A percentile compares a stretch with the other conserved stretches of the same genome.
phyloP scores from a whole-genome alignment of 2,329 filamentous ascomycete species.

The Stromatinia cepivora region DNA sequence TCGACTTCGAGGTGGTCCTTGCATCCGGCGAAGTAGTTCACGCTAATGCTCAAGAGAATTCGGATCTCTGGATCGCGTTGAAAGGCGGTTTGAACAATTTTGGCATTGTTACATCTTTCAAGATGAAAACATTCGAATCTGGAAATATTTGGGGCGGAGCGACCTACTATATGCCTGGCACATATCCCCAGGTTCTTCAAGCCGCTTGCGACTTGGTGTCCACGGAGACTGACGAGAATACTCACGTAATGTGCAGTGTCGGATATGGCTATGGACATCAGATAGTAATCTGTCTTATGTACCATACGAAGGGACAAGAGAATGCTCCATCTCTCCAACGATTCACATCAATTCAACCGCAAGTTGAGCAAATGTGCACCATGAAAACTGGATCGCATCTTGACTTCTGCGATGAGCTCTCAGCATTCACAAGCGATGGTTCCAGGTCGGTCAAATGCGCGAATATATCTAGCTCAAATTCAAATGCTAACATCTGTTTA shows the following conservation, averaged over 20 bases:
- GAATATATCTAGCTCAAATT: neutral
- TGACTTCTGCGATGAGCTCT: constrained; percentile 8
- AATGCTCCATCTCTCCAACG: constrained; percentile 15
- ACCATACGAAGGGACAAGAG: constrained; percentile 6
- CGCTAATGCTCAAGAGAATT: constrained; percentile 43
- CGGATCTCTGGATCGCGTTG: constrained; percentile 54
- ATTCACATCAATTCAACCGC: constrained; percentile 20
- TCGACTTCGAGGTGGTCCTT: constrained; percentile 54
- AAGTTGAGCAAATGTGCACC: constrained; percentile 14
- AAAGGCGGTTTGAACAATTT: constrained; percentile 58
- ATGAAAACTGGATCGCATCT: constrained; percentile 6
- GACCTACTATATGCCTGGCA: constrained; percentile 13
- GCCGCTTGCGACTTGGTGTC: constrained; percentile 6
- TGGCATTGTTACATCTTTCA: constrained; percentile 51
- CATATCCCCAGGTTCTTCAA: neutral
- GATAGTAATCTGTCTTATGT: constrained; percentile 12
- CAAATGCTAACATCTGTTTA: neutral
- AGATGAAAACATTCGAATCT: constrained; percentile 30
- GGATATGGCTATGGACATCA: constrained; percentile 7
- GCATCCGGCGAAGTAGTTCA: constrained; percentile 51
- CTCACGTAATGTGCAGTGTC: constrained; percentile 18
- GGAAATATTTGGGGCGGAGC: constrained; percentile 24
- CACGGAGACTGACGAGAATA: constrained; percentile 8
- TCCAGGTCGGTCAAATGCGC: neutral
- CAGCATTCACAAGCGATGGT: constrained; percentile 1